phyloP scores from a whole-genome alignment of 352 stramenopile genomes.

The Pseudoperonospora humuli region DNA sequence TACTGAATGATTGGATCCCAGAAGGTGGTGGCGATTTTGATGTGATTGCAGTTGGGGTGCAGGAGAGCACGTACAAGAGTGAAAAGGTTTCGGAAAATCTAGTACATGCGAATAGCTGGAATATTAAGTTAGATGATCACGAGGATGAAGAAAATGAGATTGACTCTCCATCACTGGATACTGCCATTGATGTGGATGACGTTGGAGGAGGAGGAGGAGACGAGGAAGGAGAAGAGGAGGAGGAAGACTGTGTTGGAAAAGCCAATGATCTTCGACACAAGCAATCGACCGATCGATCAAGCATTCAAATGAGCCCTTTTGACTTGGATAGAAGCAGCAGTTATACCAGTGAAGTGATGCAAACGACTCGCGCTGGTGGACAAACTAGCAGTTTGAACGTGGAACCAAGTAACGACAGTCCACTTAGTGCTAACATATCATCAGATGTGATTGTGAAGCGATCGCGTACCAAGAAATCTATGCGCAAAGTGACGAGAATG shows the following conservation, averaged over 20 bases:
- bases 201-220: no score
- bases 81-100: slow-evolving; percentile 34
- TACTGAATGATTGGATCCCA: slow-evolving; percentile 66
- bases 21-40: slow-evolving; percentile 71
- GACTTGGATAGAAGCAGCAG: slow-evolving; percentile 15
- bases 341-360: slow-evolving; percentile 7
- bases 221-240: slow-evolving; percentile 20
- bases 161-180: no score
- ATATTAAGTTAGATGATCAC: slow-evolving; percentile 20
- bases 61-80: slow-evolving; percentile 74
- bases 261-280: no score
- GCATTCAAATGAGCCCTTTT: no score
- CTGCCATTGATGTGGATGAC: slow-evolving; percentile 18
- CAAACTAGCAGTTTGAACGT: slow-evolving; percentile 3
- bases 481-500: slow-evolving; percentile 56
- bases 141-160: slow-evolving; percentile 15
- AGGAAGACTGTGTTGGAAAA: no score
- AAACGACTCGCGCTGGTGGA: slow-evolving; percentile 2
- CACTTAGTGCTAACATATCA: slow-evolving; percentile 8
- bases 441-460: slow-evolving; percentile 56
- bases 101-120: slow-evolving; percentile 18
- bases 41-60: slow-evolving; percentile 72
- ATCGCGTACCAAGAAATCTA: slow-evolving; percentile 56
- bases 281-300: no score
- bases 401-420: slow-evolving; percentile 3